Percentiles rank a stretch among this genome's conserved stretches.
Conservation (phyloP, 1,284 basidiomycete species). For the Cryptococcus maquisensis region DNA sequence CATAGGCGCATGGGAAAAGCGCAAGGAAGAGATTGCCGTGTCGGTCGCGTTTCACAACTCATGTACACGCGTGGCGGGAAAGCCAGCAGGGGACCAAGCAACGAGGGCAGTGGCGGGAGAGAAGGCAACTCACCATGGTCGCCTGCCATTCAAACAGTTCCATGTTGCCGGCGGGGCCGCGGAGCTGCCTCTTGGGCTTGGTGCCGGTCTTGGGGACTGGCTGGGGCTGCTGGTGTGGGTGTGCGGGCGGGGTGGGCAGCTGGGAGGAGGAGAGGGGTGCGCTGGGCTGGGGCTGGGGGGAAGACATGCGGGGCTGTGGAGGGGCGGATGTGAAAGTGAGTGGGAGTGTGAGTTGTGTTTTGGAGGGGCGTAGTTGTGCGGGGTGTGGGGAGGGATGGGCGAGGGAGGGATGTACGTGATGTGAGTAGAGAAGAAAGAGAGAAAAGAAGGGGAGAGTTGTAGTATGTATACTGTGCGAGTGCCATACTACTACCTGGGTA, state of each 20-base stretch:
- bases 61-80: too few species aligned
- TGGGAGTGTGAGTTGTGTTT: constrained; percentile 3
- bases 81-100: too few species aligned
- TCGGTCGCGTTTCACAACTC: too few species aligned
- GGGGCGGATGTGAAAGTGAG: background rate
- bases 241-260: background rate
- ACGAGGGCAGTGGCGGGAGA: background rate
- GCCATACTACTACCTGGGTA: too few species aligned
- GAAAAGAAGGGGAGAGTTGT: background rate
- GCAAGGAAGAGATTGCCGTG: background rate
- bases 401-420: background rate
- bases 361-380: background rate
- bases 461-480: background rate
- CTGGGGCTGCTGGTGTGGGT: background rate
- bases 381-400: background rate
- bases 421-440: too few species aligned
- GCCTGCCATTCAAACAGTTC: background rate
- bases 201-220: background rate
- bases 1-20: too few species aligned
- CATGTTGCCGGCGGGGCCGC: background rate
- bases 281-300: background rate
- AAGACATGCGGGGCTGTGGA: background rate
- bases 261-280: constrained; percentile 9
- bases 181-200: background rate
- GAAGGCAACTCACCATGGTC: background rate